Percentiles rank a stretch among this genome's conserved stretches.
phyloP scores from a whole-genome alignment of 75 land plant genomes.

The Larix kaempferi region DNA sequence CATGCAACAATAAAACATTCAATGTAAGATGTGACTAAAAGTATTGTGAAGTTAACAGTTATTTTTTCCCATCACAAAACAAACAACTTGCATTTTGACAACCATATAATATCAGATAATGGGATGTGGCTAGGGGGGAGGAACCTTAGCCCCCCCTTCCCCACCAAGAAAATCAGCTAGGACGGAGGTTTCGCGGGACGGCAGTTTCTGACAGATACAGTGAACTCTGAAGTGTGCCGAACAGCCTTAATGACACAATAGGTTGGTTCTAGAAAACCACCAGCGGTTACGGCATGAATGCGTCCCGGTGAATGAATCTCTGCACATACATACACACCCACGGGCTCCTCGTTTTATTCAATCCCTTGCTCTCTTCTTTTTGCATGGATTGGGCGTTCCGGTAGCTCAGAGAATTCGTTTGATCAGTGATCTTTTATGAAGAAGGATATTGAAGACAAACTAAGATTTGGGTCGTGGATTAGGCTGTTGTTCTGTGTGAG shows the following conservation, averaged over 20 bases:
- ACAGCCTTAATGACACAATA: neutral
- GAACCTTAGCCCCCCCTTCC: neutral
- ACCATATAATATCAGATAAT: too few relatives aligned
- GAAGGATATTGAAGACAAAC: neutral
- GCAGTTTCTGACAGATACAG: conserved; percentile 2
- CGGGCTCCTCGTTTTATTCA: neutral
- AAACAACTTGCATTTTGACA: too few relatives aligned
- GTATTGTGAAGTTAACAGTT: too few relatives aligned
- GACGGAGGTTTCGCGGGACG: neutral
- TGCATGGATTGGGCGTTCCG: neutral
- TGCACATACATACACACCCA: neutral
- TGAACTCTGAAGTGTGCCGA: neutral
- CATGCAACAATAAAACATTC: too few relatives aligned
- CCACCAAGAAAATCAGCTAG: neutral
- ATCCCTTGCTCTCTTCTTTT: neutral
- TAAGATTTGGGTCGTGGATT: neutral
- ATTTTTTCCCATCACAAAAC: too few relatives aligned
- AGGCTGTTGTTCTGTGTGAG: too few relatives aligned
- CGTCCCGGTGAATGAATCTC: neutral
- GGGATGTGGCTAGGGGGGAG: neutral
- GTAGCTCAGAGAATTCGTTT: neutral
- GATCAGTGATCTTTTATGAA: neutral
- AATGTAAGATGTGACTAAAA: too few relatives aligned
- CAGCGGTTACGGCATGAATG: neutral
- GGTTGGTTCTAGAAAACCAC: neutral